Base-by-base conservation (phyloP, 495 filamentous ascomycete genomes). In the Neurospora intermedia region DNA sequence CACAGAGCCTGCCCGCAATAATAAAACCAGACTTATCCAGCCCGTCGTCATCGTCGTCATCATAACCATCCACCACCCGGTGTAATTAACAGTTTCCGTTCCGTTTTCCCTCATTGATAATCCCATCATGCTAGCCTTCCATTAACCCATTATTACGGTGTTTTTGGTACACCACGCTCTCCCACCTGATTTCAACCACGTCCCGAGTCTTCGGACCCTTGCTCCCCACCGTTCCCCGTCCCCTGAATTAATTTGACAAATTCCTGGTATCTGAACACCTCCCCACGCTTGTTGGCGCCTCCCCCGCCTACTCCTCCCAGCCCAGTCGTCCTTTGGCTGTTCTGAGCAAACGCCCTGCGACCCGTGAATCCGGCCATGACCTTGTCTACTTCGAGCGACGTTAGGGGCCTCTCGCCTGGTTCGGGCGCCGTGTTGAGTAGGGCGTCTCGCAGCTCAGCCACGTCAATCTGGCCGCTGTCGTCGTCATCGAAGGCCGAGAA, bases 401-500 rank as follows among this genome's bases (percentile, higher is more conserved):
- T 92, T 79, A 97, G 81, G 6, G 86, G 80, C 69, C 80, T 79
- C 76, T 91, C 91, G 43, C 90, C 94, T 1, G 87, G 84, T 74
- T 94, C 93, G 3, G 92, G 92, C 13, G 88, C 88, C 8, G 94
- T 97, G 75, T 94, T 87, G 69, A 97, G 78, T 69, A 99, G 80
- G 4, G 95, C 93, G 75, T 95, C 92, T 43, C 91, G 87, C 69
- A 99, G 83, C 80, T 97, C 95, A 2, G 81, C 85, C 20, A 96
- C 84, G 77, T 98, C 93, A 41, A 98, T 88, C 80, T 97, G 93
- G 9, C 96, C 96, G 77, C 92, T 94, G 80, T 99, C 96, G 75
- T 96, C 93, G 74, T 96, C 92, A 77, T 99, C 96, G 76, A 99
- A 99, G 0, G 96, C 96, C 11, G 92, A 91, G 75, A 99, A 93